Conservation (phyloP, 148 eudicot species). For the Pouteria glomerata region DNA sequence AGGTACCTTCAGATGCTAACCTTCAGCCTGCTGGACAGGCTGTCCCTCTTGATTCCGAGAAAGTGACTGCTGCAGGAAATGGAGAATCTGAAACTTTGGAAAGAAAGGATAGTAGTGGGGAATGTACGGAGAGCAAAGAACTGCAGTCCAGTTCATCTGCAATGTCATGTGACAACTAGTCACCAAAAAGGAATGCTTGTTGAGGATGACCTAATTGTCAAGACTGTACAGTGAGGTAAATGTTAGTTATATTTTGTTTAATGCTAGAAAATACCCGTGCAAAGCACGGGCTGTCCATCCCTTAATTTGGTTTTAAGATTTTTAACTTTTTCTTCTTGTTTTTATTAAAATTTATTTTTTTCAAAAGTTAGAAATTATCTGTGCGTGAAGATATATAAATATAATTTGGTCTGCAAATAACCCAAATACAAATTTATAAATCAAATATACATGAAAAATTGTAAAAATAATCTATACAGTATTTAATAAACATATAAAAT, state of each 20-base stretch:
- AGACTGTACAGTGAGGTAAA: conserved; percentile 52
- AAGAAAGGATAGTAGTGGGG: conserved; percentile 19
- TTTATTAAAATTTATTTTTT: too few species aligned
- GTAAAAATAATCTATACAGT: too few species aligned
- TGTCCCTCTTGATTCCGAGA: conserved; percentile 16
- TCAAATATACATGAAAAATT: too few species aligned
- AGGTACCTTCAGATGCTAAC: conserved; percentile 28
- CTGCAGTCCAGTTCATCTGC: conserved; percentile 16
- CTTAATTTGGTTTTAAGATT: too few species aligned
- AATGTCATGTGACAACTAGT: conserved; percentile 20
- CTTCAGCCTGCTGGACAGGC: conserved; percentile 23
- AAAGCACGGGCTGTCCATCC: too few species aligned
- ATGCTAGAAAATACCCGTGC: too few species aligned
- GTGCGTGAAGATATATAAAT: too few species aligned
- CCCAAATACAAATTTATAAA: too few species aligned
- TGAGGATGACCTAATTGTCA: conserved; percentile 29
- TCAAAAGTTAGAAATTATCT: too few species aligned
- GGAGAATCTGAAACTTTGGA: conserved; percentile 19
- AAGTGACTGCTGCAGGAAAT: conserved; percentile 16
- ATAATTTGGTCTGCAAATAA: too few species aligned
- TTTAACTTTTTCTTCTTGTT: too few species aligned
- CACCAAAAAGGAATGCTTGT: conserved; percentile 19
- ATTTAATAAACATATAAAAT: too few species aligned
- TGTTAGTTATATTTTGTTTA: conserved; percentile 18
- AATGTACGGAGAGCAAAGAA: conserved; percentile 26